A percentile compares a stretch with the other conserved stretches of the same genome.
These are phyloP conservation scores for Penicillium paxilli DNA, from an alignment of 495 filamentous ascomycete genomes.

Conservation along the genomic window DNA sequence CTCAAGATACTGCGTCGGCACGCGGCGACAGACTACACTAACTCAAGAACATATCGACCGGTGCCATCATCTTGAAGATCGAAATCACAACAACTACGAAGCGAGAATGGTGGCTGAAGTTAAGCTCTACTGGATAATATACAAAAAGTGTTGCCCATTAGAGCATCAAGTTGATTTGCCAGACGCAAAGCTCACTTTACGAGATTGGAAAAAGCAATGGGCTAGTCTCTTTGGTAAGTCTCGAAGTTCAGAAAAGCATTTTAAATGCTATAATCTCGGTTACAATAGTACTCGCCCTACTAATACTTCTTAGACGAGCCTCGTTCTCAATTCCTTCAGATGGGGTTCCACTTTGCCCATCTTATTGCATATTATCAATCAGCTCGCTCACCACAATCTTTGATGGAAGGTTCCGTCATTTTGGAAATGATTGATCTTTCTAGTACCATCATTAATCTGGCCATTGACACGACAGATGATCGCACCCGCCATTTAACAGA, in stretches of 20 bases:
- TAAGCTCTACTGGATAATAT: slow-evolving; percentile 5
- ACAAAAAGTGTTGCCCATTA: background rate
- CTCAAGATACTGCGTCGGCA: slow-evolving; percentile 1
- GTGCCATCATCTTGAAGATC: background rate
- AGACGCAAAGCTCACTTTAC: background rate
- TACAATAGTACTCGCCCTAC: background rate
- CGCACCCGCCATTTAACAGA: slow-evolving; percentile 39
- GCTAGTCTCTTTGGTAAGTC: background rate
- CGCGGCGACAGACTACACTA: background rate
- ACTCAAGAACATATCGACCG: background rate
- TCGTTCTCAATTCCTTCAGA: slow-evolving; percentile 39
- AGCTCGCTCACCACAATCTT: slow-evolving; percentile 22
- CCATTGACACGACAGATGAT: slow-evolving; percentile 37
- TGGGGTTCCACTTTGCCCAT: slow-evolving; percentile 43
- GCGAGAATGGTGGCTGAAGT: slow-evolving; percentile 5
- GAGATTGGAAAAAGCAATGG: slow-evolving; percentile 1
- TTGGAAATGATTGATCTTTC: slow-evolving; percentile 37
- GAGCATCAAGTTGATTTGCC: background rate
- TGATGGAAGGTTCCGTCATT: slow-evolving; percentile 29
- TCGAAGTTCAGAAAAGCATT: too few species aligned
- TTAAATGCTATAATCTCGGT: background rate
- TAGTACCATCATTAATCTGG: slow-evolving; percentile 32
- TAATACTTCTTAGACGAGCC: slow-evolving; percentile 29
- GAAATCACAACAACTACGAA: background rate
- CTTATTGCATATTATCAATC: slow-evolving; percentile 35